Percentiles rank a stretch among this genome's conserved stretches.
Evolutionary conservation across 2,329 filamentous ascomycete genomes (phyloP).

Genomic region (Sporothrix pallida): DNA sequence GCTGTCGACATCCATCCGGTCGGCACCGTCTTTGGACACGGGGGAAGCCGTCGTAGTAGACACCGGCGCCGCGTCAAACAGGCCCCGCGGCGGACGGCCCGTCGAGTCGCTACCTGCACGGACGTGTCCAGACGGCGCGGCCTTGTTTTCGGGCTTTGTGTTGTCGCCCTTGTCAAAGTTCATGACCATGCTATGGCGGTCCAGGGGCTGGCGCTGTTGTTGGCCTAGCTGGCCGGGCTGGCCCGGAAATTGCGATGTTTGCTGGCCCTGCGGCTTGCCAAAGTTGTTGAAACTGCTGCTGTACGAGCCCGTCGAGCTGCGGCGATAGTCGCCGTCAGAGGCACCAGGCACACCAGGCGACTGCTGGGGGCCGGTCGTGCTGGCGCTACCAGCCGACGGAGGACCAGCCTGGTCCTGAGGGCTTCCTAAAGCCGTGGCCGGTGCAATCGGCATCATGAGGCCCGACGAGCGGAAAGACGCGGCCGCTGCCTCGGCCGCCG

Average conservation of each 20-base stretch:
- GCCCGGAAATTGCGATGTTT: constrained; percentile 33
- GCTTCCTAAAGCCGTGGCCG: constrained; percentile 3
- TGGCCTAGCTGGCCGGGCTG: constrained; percentile 42
- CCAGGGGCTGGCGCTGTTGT: constrained; percentile 35
- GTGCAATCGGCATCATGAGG: constrained; percentile 29
- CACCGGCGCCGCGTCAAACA: constrained; percentile 28
- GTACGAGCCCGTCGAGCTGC: constrained; percentile 37
- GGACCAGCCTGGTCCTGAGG: neutral
- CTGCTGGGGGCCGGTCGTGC: neutral
- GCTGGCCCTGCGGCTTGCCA: constrained; percentile 44
- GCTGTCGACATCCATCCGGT: constrained; percentile 33
- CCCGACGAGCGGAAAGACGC: constrained; percentile 30
- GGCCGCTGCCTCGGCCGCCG: constrained; percentile 50
- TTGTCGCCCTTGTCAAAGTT: constrained; percentile 37
- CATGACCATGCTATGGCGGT: constrained; percentile 33
- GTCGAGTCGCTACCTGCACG: neutral
- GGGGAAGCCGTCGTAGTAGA: neutral
- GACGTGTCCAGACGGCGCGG: constrained; percentile 8
- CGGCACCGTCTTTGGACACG: neutral
- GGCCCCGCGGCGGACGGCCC: constrained; percentile 31
- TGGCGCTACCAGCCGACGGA: constrained; percentile 20
- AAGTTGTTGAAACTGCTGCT: constrained; percentile 45
- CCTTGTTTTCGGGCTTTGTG: constrained; percentile 39
- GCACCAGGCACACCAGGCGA: neutral
- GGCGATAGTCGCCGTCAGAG: constrained; percentile 43